phyloP scores from a whole-genome alignment of 495 filamentous ascomycete genomes.

The Oidiodendron maius region DNA sequence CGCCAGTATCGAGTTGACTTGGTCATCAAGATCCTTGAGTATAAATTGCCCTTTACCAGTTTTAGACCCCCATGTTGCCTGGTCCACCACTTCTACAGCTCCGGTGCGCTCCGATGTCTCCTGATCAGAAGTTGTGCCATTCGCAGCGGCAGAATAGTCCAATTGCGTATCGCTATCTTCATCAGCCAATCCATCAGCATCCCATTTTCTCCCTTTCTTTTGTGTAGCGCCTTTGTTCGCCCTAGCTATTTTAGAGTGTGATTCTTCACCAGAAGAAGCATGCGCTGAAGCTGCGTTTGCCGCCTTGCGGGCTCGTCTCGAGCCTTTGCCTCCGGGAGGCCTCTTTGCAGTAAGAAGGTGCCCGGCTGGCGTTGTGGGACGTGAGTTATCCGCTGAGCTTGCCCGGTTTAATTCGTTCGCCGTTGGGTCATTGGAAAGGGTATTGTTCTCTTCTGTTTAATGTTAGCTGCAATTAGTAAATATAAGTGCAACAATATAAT shows the following conservation, averaged over 20 bases:
- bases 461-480: too few species aligned
- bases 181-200: slow-evolving; percentile 79
- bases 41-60: slow-evolving; percentile 90
- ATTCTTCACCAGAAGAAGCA: slow-evolving; percentile 81
- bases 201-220: slow-evolving; percentile 89
- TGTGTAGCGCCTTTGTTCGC: slow-evolving; percentile 41
- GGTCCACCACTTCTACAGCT: slow-evolving; percentile 64
- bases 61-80: slow-evolving; percentile 73
- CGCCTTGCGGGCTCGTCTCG: slow-evolving; percentile 76
- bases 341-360: slow-evolving; percentile 67
- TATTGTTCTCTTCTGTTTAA: too few species aligned
- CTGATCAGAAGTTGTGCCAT: slow-evolving; percentile 44
- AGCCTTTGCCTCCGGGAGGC: slow-evolving; percentile 67
- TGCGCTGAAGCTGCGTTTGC: slow-evolving; percentile 55
- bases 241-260: slow-evolving; percentile 42
- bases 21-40: slow-evolving; percentile 84
- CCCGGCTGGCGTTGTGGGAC: slow-evolving; percentile 64
- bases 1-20: slow-evolving; percentile 82
- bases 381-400: slow-evolving; percentile 69
- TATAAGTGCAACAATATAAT: too few species aligned
- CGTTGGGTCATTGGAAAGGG: slow-evolving; percentile 33
- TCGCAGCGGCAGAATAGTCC: slow-evolving; percentile 73
- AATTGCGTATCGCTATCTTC: slow-evolving; percentile 76
- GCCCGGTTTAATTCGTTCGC: slow-evolving; percentile 59
- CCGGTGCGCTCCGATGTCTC: slow-evolving; percentile 37